Evolutionary conservation across 306 rosid species (phyloP), one percentile per base, ranked within the genome.

Genomic region (Trifolium repens): DNA sequence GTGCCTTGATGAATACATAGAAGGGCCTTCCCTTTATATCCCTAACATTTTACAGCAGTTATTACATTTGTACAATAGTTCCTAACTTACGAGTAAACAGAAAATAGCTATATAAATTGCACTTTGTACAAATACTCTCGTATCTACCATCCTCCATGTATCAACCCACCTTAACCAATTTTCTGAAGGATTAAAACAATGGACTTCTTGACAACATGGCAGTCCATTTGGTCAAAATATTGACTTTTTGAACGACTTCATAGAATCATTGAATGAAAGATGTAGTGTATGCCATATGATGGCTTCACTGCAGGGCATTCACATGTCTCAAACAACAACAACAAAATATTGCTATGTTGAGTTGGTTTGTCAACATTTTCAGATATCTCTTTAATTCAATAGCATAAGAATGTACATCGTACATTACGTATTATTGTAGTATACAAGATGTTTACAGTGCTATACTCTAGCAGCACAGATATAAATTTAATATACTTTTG

Each of bases 191-290:
- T 13, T n/a, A 9, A 83, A 70, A 65, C 26, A 52, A 76, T 9
- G 58, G 15, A 72, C 16, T 42, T 60, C 67, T 15, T 35, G 63
- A 47, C 42, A 57, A 44, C 49, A 79, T 63, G 69, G 50, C 63
- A 67, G 57, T 24, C 66, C 69, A 78, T 71, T 72, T 66, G 42
- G 8, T 79, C 50, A 44, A 54, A 73, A 72, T 72, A 66, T 71
- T 34, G 65, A 76, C 53, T 27, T 49, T 71, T 34, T 15, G 49
- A 59, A 55, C 53, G 27, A 62, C 32, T 57, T 70, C 3, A 74
- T 58, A 64, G 58, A 63, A 46, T 9, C 52, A 22, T 47, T 46
- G 66, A 59, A 68, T 30, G 55, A 54, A 80, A 30, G 50, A 49
- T 34, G 68, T 35, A 58, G 12, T 32, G 75, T 39, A 70, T 16